Base-by-base conservation (phyloP, 2,329 filamentous ascomycete genomes). In the Penicillium sp. region DNA sequence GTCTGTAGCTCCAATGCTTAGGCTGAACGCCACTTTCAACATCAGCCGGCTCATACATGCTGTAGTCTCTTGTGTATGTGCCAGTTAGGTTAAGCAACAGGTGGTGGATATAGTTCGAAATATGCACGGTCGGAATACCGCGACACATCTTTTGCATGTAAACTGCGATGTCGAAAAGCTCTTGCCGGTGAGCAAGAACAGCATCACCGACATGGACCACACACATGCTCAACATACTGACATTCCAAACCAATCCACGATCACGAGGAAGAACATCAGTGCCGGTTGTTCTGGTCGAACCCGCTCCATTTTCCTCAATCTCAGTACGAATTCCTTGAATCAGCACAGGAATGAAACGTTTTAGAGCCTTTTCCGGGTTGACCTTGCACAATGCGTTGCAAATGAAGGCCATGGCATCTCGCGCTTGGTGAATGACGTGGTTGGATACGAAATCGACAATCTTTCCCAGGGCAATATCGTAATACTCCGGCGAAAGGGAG, bases 401-500 rank as follows among this genome's bases (percentile, higher is more conserved):
- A 53, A 98, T 98, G 83, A 96, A 99, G 1, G 96, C 95, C 90
- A 99, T 97, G 8, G 95, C 93, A 80, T 99, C 95, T 63, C 93
- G 84, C 52, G 95, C 93, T 75, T 98, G 95, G 68, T 99, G 93
- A 19, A 99, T 93, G 48, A 99, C 95, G 77, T 98, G 95, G 61
- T 90, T 90, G 1, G 90, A 88, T 26, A 97, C 90, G 72, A 99
- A 99, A 31, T 90, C 86, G 2, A 92, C 90, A 65, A 99, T 86
- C 79, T 98, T 98, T 58, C 96, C 90, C 50, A 99, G 78, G 0
- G 91, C 91, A 71, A 95, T 85, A 68, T 98, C 95, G 68, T 96
- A 99, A 11, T 98, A 84, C 69, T 97, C 92, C 0, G 93, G 91
- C 0, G 95, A 98, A 24, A 99, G 79, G 0, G 93, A 91, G 0